These are phyloP conservation scores for Coprinopsis strossmayeri DNA, from an alignment of 768 basidiomycete species.

Conservation along the genomic window DNA sequence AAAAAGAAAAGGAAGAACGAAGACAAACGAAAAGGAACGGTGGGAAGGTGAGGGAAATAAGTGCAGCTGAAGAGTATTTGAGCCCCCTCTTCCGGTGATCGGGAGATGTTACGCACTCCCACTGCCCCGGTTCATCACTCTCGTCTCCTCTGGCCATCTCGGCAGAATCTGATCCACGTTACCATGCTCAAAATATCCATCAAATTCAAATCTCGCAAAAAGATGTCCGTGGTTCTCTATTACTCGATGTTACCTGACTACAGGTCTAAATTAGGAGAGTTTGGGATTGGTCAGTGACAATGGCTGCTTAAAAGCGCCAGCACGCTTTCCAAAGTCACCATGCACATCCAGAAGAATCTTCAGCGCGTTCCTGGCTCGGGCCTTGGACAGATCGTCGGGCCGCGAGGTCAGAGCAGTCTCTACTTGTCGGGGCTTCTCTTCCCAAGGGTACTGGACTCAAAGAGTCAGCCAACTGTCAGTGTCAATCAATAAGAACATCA, in stretches of 20 bases:
- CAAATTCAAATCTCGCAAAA: too few species aligned
- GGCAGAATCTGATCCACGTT: conserved; percentile 9
- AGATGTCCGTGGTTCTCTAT: too few species aligned
- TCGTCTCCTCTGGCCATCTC: conserved; percentile 19
- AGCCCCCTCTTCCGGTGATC: too few species aligned
- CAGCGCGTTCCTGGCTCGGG: conserved; percentile 91
- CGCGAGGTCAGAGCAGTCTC: conserved; percentile 66
- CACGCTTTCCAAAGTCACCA: conserved; percentile 76
- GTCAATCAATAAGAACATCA: conserved; percentile 17
- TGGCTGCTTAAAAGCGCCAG: conserved; percentile 32
- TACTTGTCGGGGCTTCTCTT: conserved; percentile 56
- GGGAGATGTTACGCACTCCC: too few species aligned
- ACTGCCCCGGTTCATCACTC: conserved; percentile 15
- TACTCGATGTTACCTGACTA: conserved; percentile 13
- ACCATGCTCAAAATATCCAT: conserved; percentile 9
- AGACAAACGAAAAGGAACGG: conserved; percentile 38
- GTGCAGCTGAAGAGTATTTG: conserved; percentile 27
- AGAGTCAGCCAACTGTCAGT: conserved; percentile 18
- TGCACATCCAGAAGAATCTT: conserved; percentile 87
- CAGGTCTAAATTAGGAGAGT: conserved; percentile 22
- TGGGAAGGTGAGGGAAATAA: conserved; percentile 20
- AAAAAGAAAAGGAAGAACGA: conserved; percentile 29
- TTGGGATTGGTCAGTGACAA: conserved; percentile 35
- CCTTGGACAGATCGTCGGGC: conserved; percentile 78
- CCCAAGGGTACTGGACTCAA: conserved; percentile 70